Evolutionary conservation across 495 filamentous ascomycete genomes (phyloP).

Genomic region (Lophiostoma macrostomum): DNA sequence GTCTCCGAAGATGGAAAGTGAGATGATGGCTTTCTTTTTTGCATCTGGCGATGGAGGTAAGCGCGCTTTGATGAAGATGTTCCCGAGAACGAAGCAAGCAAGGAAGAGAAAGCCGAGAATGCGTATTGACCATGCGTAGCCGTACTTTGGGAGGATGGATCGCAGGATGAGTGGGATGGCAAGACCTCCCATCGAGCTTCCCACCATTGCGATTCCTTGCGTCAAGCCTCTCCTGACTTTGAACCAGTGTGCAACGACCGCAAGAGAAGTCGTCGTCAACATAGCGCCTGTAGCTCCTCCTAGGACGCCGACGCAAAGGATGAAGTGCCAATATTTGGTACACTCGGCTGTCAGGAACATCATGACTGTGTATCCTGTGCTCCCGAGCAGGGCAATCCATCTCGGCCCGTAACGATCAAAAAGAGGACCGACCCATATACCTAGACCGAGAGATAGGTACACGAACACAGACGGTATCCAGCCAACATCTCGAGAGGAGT

Average conservation of each 20-base stretch:
- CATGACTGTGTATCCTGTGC: conserved; percentile 60
- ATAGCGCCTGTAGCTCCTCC: conserved; percentile 33
- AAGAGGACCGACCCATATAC: conserved; percentile 62
- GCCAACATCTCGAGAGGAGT: conserved; percentile 50
- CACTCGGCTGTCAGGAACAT: conserved; percentile 69
- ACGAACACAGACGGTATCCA: conserved; percentile 59
- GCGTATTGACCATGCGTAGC: conserved; percentile 74
- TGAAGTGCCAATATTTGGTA: conserved; percentile 61
- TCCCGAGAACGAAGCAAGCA: conserved; percentile 57
- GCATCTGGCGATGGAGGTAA: conserved; percentile 47
- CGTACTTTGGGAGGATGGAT: conserved; percentile 59
- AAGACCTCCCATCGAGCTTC: conserved; percentile 65
- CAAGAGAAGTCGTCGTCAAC: conserved; percentile 58
- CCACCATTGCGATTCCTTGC: conserved; percentile 64
- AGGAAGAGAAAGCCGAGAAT: conserved; percentile 67
- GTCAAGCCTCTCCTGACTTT: conserved; percentile 60
- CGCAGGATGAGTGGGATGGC: conserved; percentile 69
- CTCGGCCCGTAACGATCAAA: conserved; percentile 75
- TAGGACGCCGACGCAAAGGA: conserved; percentile 57
- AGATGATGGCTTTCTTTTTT: conserved; percentile 33
- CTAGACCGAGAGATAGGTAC: conserved; percentile 56
- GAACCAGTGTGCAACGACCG: conserved; percentile 64
- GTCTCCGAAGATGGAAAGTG: conserved; percentile 18
- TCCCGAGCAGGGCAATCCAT: conserved; percentile 60
- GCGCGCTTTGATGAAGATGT: conserved; percentile 62